Evolutionary conservation across 2,329 filamentous ascomycete genomes (phyloP), one percentile per base, ranked within the genome.

Genomic region (Phoma sp.): DNA sequence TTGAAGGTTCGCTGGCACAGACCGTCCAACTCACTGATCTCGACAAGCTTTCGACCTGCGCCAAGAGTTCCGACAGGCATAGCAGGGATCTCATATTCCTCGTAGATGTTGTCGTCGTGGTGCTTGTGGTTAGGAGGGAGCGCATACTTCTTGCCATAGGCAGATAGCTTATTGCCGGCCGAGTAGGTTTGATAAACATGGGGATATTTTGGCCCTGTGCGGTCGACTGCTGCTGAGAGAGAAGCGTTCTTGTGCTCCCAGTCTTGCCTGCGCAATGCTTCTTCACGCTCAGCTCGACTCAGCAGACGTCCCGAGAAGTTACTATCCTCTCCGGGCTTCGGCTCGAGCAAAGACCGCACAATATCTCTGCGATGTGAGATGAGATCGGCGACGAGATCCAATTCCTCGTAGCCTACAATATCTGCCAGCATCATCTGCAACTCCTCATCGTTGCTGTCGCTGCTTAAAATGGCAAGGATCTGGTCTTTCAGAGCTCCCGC

Each of bases 381-480:
- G n/a, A 98, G 79, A 59, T 97, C 91, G 58, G 93, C 93, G 47
- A 98, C 89, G 66, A 99, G 87, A 61, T 99, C 93, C 14, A 99
- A 80, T 68, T 98, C 91, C 65, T 95, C 92, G 67, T 93, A 98
- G 0, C 96, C 95, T 56, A 99, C 82, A 38, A 97, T 85, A 65
- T 99, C 95, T 0, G 90, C 91, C 32, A 99, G 82, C 36, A 88
- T 86, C 69, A 92, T 93, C 73, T 98, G 93, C n/a, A 98, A 79
- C 74, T 96, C 91, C 53, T 96, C 90, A 53, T 96, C 65, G 48
- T 78, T 78, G 65, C 80, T 84, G 62, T 86, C 83, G 4, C 91
- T 90, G 7, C 82, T 83, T 32, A 99, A 75, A 3, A 93, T 81
- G 4, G 90, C 89, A 35, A 86, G 77, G 32, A 98, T 85, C 71